Percentiles rank a stretch among this genome's conserved stretches.
Conservation (phyloP, 768 basidiomycete species). For the Tulasnella sp. region DNA sequence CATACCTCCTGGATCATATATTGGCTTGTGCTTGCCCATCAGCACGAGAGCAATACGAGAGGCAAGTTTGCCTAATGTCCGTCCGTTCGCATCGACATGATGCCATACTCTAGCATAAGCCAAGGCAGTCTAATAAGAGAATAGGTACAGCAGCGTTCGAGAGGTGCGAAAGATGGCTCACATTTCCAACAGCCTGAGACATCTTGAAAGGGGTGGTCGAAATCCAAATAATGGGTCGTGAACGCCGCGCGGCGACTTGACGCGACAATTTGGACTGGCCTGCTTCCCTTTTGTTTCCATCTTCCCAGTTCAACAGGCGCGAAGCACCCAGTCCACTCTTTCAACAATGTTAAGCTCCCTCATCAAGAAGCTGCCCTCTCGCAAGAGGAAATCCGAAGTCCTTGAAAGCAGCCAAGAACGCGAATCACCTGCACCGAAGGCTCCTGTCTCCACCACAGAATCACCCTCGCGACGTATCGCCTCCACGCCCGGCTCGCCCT, state of each 20-base stretch:
- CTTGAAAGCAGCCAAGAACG: not conserved
- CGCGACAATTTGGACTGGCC: not conserved
- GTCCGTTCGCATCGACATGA: constrained; percentile 79
- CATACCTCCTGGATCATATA: constrained; percentile 79
- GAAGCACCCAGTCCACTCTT: not conserved
- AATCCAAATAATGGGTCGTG: too few species aligned
- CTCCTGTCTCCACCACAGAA: too few species aligned
- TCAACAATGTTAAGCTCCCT: not conserved
- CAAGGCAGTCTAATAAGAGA: constrained; percentile 63
- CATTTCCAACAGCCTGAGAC: constrained; percentile 15
- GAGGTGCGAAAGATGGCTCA: not conserved
- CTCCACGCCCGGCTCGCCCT: not conserved
- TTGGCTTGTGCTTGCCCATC: constrained; percentile 99
- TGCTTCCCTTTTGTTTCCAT: not conserved
- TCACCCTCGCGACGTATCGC: not conserved
- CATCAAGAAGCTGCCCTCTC: not conserved
- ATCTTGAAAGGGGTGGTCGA: constrained; percentile 11
- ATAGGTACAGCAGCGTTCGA: not conserved
- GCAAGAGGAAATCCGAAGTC: constrained; percentile 1
- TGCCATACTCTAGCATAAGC: constrained; percentile 96
- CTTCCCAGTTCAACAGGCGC: too few species aligned
- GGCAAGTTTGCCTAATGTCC: constrained; percentile 89
- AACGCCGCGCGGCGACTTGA: constrained; percentile 25
- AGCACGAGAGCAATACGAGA: constrained; percentile 87
- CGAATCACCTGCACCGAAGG: not conserved